Percentiles rank a stretch among this genome's conserved stretches.
Conservation (phyloP, 208 protist genomes). For the Crithidia bombi region DNA sequence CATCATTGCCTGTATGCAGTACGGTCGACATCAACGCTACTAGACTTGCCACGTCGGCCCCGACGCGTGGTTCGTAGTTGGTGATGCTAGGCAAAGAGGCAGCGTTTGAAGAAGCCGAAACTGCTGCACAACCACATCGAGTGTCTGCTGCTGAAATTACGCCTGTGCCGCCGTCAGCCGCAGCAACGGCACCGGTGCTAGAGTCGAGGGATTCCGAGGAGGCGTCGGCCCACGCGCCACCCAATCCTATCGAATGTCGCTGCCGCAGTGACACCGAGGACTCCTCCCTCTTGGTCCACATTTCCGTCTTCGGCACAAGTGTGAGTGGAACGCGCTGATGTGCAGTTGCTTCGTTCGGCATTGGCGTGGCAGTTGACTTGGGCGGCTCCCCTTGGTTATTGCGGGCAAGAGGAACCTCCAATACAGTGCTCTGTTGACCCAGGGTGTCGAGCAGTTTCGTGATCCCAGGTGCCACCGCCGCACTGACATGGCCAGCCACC, state of each 20-base stretch:
- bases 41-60: background rate
- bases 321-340: slow-evolving; percentile 33
- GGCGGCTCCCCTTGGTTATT: background rate
- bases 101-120: background rate
- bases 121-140: background rate
- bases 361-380: background rate
- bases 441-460: slow-evolving; percentile 10
- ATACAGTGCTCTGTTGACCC: slow-evolving; percentile 14
- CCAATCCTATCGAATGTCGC: background rate
- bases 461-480: slow-evolving; percentile 8
- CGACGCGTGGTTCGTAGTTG: slow-evolving; percentile 21
- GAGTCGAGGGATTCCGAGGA: slow-evolving; percentile 18
- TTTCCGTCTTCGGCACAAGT: slow-evolving; percentile 27
- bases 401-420: slow-evolving; percentile 7
- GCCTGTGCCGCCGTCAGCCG: background rate
- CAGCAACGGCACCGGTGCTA: background rate
- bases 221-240: slow-evolving; percentile 8
- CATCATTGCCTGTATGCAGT: background rate
- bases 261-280: background rate
- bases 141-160: background rate
- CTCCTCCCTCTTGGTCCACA: slow-evolving; percentile 11
- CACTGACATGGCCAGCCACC: slow-evolving; percentile 7
- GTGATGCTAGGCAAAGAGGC: background rate
- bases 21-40: background rate
- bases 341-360: background rate